Conservation (phyloP, 352 stramenopile species). For the Saprolegnia parasitica region DNA sequence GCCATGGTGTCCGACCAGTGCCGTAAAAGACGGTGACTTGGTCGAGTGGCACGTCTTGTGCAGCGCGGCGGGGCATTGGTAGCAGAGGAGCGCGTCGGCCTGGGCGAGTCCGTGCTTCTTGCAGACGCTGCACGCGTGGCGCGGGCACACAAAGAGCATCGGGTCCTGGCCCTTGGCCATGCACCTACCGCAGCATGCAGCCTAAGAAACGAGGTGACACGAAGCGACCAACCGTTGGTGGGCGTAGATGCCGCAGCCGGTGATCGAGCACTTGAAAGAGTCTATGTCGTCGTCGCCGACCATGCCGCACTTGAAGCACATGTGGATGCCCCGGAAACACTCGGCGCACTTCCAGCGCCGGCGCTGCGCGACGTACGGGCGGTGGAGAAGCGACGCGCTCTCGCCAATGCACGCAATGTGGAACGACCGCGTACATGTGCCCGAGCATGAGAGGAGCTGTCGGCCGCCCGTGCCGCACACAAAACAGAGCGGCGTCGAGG, state of each 20-base stretch:
- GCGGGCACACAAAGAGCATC: constrained; percentile 45
- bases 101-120: constrained; percentile 47
- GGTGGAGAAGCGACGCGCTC: constrained; percentile 20
- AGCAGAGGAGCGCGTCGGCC: constrained; percentile 47
- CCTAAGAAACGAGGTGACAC: not conserved
- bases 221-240: constrained; percentile 38
- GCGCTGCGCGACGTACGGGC: constrained; percentile 39
- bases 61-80: constrained; percentile 43
- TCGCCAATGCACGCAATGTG: constrained; percentile 60
- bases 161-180: constrained; percentile 5
- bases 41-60: constrained; percentile 45
- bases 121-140: constrained; percentile 54
- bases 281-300: constrained; percentile 55
- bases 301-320: constrained; percentile 62
- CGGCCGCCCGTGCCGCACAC: constrained; percentile 50
- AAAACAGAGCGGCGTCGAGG: constrained; percentile 56
- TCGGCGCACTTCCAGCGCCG: constrained; percentile 63
- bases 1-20: constrained; percentile 40
- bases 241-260: constrained; percentile 58
- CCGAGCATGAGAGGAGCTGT: constrained; percentile 51
- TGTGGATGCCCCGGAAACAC: constrained; percentile 51
- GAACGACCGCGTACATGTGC: constrained; percentile 52
- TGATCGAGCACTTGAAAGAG: constrained; percentile 45
- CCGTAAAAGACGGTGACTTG: constrained; percentile 15
- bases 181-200: not conserved